Conservation (phyloP, 352 stramenopile genomes). For the Salisapilia sapeloensis region DNA sequence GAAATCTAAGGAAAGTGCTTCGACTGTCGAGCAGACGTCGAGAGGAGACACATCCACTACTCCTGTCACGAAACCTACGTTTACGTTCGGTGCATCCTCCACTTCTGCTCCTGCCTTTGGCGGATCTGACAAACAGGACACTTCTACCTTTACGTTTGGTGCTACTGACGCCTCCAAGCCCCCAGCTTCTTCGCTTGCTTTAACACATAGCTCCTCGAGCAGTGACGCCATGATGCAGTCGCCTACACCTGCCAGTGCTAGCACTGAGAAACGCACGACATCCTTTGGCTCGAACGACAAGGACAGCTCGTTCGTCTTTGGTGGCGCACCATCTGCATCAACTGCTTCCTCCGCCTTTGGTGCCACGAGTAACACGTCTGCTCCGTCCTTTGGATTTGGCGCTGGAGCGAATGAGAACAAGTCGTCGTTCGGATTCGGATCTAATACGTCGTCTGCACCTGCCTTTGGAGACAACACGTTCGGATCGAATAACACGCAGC, state of each 20-base stretch:
- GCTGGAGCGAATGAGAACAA: constrained; percentile 11
- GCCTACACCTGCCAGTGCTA: too few species aligned
- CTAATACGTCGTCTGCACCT: constrained; percentile 7
- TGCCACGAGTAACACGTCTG: constrained; percentile 5
- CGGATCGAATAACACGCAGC: background rate
- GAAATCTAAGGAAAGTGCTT: background rate
- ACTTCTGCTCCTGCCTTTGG: constrained; percentile 4
- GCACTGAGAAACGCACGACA: too few species aligned
- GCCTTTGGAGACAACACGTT: constrained; percentile 3
- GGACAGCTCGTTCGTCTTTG: constrained; percentile 2
- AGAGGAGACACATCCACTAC: constrained; percentile 1
- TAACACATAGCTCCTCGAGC: too few species aligned
- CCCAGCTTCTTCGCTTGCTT: too few species aligned
- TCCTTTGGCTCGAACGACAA: background rate
- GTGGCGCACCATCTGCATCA: constrained; percentile 1
- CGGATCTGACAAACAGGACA: background rate
- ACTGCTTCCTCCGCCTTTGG: constrained; percentile 9
- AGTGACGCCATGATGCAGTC: too few species aligned
- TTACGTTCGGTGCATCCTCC: constrained; percentile 7
- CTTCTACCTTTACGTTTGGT: constrained; percentile 1
- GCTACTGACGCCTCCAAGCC: background rate
- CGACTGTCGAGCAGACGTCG: too few species aligned
- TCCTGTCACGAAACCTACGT: constrained; percentile 2
- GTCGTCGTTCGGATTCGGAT: too few species aligned
- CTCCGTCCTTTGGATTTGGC: constrained; percentile 21